A percentile compares a stretch with the other conserved stretches of the same genome.
phyloP scores from a whole-genome alignment of 192 early-diverging fungal species.

The Linnemannia schmuckeri region DNA sequence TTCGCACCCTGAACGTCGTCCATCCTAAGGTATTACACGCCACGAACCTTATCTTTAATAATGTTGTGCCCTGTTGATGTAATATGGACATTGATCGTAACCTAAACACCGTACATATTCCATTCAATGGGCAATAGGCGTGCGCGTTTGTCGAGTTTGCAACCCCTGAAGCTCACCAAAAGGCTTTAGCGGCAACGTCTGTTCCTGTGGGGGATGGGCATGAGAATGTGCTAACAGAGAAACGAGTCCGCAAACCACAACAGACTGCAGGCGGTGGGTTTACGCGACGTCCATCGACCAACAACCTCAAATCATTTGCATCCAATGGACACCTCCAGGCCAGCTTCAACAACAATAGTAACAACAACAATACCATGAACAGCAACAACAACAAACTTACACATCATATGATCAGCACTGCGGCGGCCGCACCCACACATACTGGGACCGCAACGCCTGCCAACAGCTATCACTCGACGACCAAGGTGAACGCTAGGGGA shows the following conservation, averaged over 20 bases:
- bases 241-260: conserved; percentile 39
- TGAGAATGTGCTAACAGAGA: conserved; percentile 44
- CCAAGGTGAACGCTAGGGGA: background rate
- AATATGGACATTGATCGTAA: background rate
- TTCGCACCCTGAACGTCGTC: conserved; percentile 38
- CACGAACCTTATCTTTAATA: too few relatives aligned
- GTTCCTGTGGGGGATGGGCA: conserved; percentile 39
- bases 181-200: conserved; percentile 50
- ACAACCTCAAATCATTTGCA: conserved; percentile 31
- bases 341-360: background rate
- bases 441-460: background rate
- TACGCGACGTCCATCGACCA: conserved; percentile 28
- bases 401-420: conserved; percentile 18
- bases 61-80: too few relatives aligned
- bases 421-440: background rate
- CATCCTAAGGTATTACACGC: conserved; percentile 31
- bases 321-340: conserved; percentile 13
- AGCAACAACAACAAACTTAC: background rate
- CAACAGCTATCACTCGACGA: background rate
- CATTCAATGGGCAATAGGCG: conserved; percentile 7
- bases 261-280: background rate
- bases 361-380: background rate
- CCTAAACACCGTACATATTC: background rate
- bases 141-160: conserved; percentile 58
- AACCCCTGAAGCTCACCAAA: conserved; percentile 46